Evolutionary conservation across 2,329 filamentous ascomycete species (phyloP), one percentile per base, ranked within the genome.

Genomic region (Exutisphaerella laricina): DNA sequence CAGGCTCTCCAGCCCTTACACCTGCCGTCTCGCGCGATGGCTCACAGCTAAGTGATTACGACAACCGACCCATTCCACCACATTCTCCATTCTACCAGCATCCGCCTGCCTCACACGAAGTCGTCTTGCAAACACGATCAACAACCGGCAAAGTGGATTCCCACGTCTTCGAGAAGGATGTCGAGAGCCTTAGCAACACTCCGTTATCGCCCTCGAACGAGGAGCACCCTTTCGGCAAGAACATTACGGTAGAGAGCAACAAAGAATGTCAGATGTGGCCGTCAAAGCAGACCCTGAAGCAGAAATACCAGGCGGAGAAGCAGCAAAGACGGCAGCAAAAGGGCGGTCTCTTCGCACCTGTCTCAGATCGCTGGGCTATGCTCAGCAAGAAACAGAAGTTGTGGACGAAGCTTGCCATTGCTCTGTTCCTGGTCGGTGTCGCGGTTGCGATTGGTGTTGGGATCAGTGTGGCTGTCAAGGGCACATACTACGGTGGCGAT

Each of bases 241-340:
- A 67, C 50, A 48, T 62, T 41, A 63, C 59, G 18, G 61, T 71
- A 48, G 68, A 70, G 48, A 57, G 63, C 40, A 63, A 64, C 51
- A 70, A 71, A 56, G 71, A 73, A 47, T 72, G 70, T 65, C 68
- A 65, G 50, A 72, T 73, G 69, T 74, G 71, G 71, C 71, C 71
- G 5, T 68, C 69, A 30, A 66, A 66, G 51, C 65, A 70, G 57
- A 69, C 70, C 22, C 64, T 73, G 43, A 60, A 67, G 53, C 64
- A 69, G 51, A 66, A 65, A 56, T 62, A 64, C 43, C 50, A 56
- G 37, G 58, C 56, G 18, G 61, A 63, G 55, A 63, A 68, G 58
- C 51, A 51, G 50, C 48, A 53, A 48, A 51, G 56, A 45, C 45
- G 49, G 5, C 45, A 53, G n/a, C 45, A 64, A 33, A 57, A 56